Evolutionary conservation across 345 rosid genomes (phyloP).

Genomic region (Litchi chinensis): DNA sequence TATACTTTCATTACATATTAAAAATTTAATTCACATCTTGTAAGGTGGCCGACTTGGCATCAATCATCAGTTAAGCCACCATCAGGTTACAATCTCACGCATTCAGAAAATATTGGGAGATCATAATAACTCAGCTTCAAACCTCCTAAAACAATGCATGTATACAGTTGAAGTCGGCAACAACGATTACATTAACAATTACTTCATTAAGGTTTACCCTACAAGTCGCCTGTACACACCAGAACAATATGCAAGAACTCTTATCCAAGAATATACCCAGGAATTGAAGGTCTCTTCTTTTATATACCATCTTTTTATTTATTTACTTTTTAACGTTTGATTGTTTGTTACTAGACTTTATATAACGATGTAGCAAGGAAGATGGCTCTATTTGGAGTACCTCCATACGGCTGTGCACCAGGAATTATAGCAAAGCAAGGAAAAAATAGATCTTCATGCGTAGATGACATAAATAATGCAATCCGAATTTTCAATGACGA

Average conservation of each 20-base stretch:
- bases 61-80: conserved; percentile 13
- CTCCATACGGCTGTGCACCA: conserved; percentile 44
- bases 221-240: conserved; percentile 10
- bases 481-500: conserved; percentile 33
- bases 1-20: too few relatives aligned
- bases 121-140: not conserved
- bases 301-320: too few relatives aligned
- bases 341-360: conserved; percentile 10
- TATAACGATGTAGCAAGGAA: conserved; percentile 37
- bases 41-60: conserved; percentile 15
- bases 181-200: conserved; percentile 25
- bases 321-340: too few relatives aligned
- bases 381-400: conserved; percentile 41
- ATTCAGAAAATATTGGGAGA: not conserved
- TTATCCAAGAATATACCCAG: conserved; percentile 23
- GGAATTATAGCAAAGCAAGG: conserved; percentile 17
- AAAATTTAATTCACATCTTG: not conserved
- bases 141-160: conserved; percentile 17
- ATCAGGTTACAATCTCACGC: not conserved
- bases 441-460: conserved; percentile 31
- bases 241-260: conserved; percentile 30
- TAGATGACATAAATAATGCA: conserved; percentile 26
- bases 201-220: not conserved
- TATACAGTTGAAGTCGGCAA: conserved; percentile 19
- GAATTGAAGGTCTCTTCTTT: conserved; percentile 15